phyloP scores from a whole-genome alignment of 208 protist genomes.

The Leptomonas seymouri region DNA sequence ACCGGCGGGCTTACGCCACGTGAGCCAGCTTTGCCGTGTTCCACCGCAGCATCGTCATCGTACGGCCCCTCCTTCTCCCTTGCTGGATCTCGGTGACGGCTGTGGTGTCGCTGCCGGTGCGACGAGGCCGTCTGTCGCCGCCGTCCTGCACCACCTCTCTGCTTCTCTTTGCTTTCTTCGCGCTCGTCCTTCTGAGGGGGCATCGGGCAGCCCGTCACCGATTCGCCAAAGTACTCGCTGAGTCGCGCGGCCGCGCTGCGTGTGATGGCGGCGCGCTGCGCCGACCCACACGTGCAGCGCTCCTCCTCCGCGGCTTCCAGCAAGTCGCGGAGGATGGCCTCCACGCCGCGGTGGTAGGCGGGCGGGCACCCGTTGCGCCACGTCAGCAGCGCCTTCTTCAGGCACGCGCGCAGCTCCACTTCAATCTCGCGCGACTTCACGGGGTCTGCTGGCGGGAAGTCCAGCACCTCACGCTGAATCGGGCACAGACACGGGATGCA shows the following conservation, averaged over 20 bases:
- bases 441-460: constrained; percentile 44
- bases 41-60: neutral
- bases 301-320: constrained; percentile 63
- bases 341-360: constrained; percentile 62
- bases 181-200: neutral
- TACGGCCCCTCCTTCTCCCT: neutral
- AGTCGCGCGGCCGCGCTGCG: constrained; percentile 41
- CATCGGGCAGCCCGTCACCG: constrained; percentile 9
- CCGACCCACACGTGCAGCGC: constrained; percentile 50
- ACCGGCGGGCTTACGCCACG: no score
- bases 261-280: constrained; percentile 45
- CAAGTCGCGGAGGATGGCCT: constrained; percentile 56
- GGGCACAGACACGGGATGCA: constrained; percentile 51
- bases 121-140: neutral
- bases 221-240: constrained; percentile 67
- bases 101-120: neutral
- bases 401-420: constrained; percentile 46
- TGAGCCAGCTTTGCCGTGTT: neutral
- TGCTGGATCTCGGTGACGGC: neutral
- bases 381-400: constrained; percentile 49
- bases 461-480: constrained; percentile 67
- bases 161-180: neutral
- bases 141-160: no score
- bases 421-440: constrained; percentile 63
- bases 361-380: constrained; percentile 74